Evolutionary conservation across 2,329 filamentous ascomycete genomes (phyloP).

Genomic region (Kalaharituber pfeilii): DNA sequence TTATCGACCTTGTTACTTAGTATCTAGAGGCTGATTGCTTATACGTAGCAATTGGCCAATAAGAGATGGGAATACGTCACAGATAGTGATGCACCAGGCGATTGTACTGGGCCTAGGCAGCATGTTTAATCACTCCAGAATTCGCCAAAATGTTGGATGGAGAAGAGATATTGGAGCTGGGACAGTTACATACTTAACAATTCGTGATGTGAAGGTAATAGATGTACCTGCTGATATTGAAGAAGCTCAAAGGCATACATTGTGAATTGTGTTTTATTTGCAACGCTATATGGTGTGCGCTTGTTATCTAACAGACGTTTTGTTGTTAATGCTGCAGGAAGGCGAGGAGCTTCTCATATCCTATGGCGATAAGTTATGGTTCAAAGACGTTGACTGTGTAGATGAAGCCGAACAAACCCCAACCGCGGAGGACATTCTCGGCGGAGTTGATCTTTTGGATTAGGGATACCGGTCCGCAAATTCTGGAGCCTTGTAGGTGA

Average conservation of each 20-base stretch:
- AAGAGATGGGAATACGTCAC: conserved; percentile 11
- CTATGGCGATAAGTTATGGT: conserved; percentile 26
- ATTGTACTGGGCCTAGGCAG: conserved; percentile 38
- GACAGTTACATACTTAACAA: conserved; percentile 34
- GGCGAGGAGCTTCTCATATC: conserved; percentile 39
- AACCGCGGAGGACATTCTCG: not conserved
- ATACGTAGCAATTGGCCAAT: conserved; percentile 14
- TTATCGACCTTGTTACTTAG: not conserved
- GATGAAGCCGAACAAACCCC: too few relatives aligned
- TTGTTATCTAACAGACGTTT: too few relatives aligned
- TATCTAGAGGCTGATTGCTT: not conserved
- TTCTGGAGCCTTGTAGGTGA: too few relatives aligned
- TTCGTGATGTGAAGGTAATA: conserved; percentile 31
- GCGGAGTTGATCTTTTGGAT: not conserved
- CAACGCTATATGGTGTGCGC: too few relatives aligned
- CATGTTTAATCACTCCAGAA: conserved; percentile 41
- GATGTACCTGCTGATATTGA: too few relatives aligned
- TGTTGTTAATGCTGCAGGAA: conserved; percentile 9
- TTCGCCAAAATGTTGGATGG: conserved; percentile 40
- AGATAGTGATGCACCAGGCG: conserved; percentile 32
- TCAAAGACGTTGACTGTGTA: too few relatives aligned
- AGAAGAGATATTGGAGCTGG: conserved; percentile 31
- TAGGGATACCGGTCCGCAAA: too few relatives aligned
- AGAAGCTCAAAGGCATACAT: too few relatives aligned
- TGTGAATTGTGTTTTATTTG: too few relatives aligned